Evolutionary conservation across 1,284 basidiomycete species (phyloP).

Genomic region (Boletus mariae): DNA sequence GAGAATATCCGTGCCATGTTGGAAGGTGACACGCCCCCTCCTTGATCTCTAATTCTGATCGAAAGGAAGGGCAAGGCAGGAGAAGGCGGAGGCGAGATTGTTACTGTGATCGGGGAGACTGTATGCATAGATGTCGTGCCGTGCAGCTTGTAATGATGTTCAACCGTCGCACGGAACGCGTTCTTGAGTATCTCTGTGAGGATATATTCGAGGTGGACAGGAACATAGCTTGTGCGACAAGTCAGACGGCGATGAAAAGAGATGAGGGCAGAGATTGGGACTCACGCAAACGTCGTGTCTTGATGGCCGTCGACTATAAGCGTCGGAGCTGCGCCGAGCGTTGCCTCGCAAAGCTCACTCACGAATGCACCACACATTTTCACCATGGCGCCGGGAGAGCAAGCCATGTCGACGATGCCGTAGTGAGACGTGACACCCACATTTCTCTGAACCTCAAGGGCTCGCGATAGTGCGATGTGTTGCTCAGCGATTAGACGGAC

Average conservation of each 20-base stretch:
- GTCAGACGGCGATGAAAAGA: constrained; percentile 8
- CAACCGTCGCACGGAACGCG: constrained; percentile 86
- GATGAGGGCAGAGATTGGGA: constrained; percentile 10
- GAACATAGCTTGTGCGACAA: constrained; percentile 62
- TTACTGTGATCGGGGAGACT: constrained; percentile 68
- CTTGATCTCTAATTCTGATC: constrained; percentile 80
- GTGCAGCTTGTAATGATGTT: constrained; percentile 54
- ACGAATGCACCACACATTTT: constrained; percentile 80
- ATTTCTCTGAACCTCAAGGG: constrained; percentile 42
- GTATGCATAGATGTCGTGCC: constrained; percentile 32
- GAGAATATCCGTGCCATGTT: constrained; percentile 82
- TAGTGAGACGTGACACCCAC: constrained; percentile 38
- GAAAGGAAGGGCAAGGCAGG: constrained; percentile 55
- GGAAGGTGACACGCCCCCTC: constrained; percentile 75
- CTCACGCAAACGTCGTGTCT: constrained; percentile 76
- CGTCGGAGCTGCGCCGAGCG: constrained; percentile 68
- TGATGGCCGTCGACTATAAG: constrained; percentile 66
- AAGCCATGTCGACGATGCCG: constrained; percentile 67
- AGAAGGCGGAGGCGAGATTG: constrained; percentile 59
- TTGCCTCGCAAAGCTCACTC: constrained; percentile 80
- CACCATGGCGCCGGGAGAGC: constrained; percentile 70
- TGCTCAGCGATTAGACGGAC: constrained; percentile 91
- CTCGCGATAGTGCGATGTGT: constrained; percentile 79
- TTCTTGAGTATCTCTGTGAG: constrained; percentile 87
- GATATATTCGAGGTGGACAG: constrained; percentile 87